Evolutionary conservation across 139 green algal species (phyloP).

Genomic region (Chlorokybus atmophyticus): DNA sequence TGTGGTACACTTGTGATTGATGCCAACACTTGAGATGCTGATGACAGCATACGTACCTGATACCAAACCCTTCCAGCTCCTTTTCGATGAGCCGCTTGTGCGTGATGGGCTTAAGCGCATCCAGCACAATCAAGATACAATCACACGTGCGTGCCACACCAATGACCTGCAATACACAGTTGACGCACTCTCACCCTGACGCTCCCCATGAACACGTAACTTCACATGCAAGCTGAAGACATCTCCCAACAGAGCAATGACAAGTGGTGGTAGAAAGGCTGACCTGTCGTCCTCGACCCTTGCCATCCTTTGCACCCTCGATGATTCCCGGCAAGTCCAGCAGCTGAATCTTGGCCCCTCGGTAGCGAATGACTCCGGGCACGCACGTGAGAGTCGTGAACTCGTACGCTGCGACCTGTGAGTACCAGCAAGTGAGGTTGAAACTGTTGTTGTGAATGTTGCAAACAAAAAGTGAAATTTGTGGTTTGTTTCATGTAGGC

Average conservation of each 20-base stretch:
- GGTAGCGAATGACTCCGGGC: conserved; percentile 82
- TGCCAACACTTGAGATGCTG: background rate
- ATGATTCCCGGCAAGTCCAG: conserved; percentile 97
- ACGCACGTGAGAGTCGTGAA: conserved; percentile 97
- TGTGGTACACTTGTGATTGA: background rate
- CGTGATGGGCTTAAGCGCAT: conserved; percentile 94
- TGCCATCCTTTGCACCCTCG: conserved; percentile 93
- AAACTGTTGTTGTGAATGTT: too few relatives aligned
- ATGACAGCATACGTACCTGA: conserved; percentile 10
- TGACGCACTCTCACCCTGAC: too few relatives aligned
- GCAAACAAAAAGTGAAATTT: too few relatives aligned
- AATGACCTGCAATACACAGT: conserved; percentile 73
- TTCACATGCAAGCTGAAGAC: too few relatives aligned
- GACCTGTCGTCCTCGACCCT: conserved; percentile 69
- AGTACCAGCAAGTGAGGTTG: conserved; percentile 88
- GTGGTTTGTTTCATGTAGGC: too few relatives aligned
- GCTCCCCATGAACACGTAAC: too few relatives aligned
- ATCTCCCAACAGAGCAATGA: too few relatives aligned
- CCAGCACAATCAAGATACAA: conserved; percentile 95
- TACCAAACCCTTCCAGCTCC: conserved; percentile 63
- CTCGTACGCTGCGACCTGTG: conserved; percentile 79
- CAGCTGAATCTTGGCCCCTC: conserved; percentile 65
- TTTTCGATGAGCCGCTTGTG: conserved; percentile 90
- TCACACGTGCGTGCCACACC: conserved; percentile 89
- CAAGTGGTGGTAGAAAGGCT: too few relatives aligned